These are phyloP conservation scores for Clarireedia sp. DNA, from an alignment of 2,329 filamentous ascomycete species.

Conservation along the genomic window DNA sequence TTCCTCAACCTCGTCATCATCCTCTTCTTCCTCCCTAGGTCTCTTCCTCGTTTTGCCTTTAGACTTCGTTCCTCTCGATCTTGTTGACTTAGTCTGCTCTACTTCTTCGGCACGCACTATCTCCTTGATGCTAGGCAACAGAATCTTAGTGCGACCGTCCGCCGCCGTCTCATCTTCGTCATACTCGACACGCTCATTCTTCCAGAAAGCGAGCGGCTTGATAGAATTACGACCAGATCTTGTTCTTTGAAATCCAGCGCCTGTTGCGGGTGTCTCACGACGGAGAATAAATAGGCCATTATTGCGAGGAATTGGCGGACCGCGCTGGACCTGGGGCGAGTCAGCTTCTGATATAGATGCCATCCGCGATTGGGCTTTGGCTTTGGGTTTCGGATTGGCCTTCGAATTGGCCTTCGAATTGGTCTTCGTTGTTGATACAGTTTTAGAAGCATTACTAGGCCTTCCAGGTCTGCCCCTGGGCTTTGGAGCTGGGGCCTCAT, in stretches of 20 bases:
- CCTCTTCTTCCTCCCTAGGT: conserved; percentile 30
- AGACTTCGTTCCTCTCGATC: conserved; percentile 12
- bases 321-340: conserved; percentile 25
- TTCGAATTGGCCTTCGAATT: conserved; percentile 16
- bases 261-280: conserved; percentile 36
- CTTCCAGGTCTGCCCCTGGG: not conserved
- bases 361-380: conserved; percentile 13
- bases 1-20: conserved; percentile 52
- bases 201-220: conserved; percentile 77
- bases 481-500: conserved; percentile 6
- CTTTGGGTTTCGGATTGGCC: conserved; percentile 13
- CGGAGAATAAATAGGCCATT: conserved; percentile 43
- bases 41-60: conserved; percentile 23
- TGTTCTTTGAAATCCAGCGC: conserved; percentile 38
- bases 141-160: conserved; percentile 39
- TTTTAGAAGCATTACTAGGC: not conserved
- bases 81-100: conserved; percentile 33
- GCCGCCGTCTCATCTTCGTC: conserved; percentile 47
- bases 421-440: conserved; percentile 15
- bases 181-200: conserved; percentile 70
- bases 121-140: conserved; percentile 66
- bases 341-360: conserved; percentile 19
- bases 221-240: conserved; percentile 74
- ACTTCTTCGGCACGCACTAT: conserved; percentile 65
- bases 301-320: conserved; percentile 35